Base-by-base conservation (phyloP, 257 asterid species). In the Lycium barbarum region DNA sequence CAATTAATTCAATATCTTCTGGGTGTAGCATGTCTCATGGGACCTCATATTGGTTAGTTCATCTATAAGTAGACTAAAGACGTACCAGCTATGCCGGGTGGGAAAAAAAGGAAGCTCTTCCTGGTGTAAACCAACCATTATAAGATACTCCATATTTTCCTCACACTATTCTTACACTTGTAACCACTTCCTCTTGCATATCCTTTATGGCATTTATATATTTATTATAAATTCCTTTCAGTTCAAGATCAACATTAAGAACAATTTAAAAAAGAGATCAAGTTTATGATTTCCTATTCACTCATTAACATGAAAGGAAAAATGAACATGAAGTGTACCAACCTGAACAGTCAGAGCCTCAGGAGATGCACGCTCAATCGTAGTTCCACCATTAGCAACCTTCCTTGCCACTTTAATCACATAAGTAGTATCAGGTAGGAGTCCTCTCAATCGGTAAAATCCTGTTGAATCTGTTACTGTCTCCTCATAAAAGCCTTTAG, bases 321-420 rank as follows among this genome's bases (percentile, higher is more conserved):
- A 51, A 22, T 57, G 85, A 43, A 18, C 3, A 68, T 20, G 20
- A 53, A 72, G 51, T 65, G 55, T 45, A 86, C 93, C 88, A 83
- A 96, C 99, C 98, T 92, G 84, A 83, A 94, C 84, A 73, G 90
- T 71, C 89, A 90, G 66, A 81, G 85, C 90, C 84, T 91, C 96
- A 4, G 99, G 99, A 84, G 98, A 94, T 79, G 99, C 95, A 79
- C 97, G 98, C 87, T 96, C 99, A 18, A 96, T 92, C 57, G 3
- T 88, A 36, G 85, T 71, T 88, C 89, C 92, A 84, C 84, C 90
- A 84, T 81, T 86, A 51, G 89, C 94, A 55, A 88, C 91, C 93
- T 90, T 96, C 90, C 88, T 91, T 78, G 92, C 92, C 86, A 96
- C 89, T 90, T 89, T 96, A 83, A 96, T 89, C 70, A 85, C 90